A percentile compares a stretch with the other conserved stretches of the same genome.
These are phyloP conservation scores for Mycena capillaripes DNA, from an alignment of 768 basidiomycete genomes.

Conservation along the genomic window DNA sequence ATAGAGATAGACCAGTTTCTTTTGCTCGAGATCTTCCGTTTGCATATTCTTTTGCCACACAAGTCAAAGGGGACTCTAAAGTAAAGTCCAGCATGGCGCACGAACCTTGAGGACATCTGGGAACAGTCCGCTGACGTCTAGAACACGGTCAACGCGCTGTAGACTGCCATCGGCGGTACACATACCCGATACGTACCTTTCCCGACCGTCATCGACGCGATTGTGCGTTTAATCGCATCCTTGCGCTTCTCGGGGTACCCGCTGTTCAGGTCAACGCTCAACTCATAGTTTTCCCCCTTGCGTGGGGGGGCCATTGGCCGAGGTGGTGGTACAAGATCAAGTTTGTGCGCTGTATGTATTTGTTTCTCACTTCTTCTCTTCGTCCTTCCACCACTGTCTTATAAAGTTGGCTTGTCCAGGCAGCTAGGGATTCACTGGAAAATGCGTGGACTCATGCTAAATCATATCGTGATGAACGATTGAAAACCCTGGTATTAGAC, in stretches of 20 bases:
- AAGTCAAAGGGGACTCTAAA: neutral
- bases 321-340: neutral
- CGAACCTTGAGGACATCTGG: constrained; percentile 91
- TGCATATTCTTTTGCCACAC: constrained; percentile 93
- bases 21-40: constrained; percentile 99
- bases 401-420: too few species aligned
- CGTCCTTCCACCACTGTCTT: too few species aligned
- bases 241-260: constrained; percentile 96
- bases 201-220: constrained; percentile 99
- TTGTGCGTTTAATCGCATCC: constrained; percentile 98
- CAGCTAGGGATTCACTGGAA: too few species aligned
- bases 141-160: constrained; percentile 3
- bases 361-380: too few species aligned
- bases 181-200: constrained; percentile 72
- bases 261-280: constrained; percentile 74
- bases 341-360: too few species aligned
- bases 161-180: neutral
- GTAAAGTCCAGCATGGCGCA: too few species aligned
- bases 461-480: too few species aligned
- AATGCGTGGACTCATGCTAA: too few species aligned
- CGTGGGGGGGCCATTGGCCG: constrained; percentile 51
- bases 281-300: constrained; percentile 81
- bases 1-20: constrained; percentile 99
- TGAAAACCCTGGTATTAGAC: too few species aligned
- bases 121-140: constrained; percentile 94